Conservation (phyloP, 1,284 basidiomycete species). For the Pseudozyma sp. region DNA sequence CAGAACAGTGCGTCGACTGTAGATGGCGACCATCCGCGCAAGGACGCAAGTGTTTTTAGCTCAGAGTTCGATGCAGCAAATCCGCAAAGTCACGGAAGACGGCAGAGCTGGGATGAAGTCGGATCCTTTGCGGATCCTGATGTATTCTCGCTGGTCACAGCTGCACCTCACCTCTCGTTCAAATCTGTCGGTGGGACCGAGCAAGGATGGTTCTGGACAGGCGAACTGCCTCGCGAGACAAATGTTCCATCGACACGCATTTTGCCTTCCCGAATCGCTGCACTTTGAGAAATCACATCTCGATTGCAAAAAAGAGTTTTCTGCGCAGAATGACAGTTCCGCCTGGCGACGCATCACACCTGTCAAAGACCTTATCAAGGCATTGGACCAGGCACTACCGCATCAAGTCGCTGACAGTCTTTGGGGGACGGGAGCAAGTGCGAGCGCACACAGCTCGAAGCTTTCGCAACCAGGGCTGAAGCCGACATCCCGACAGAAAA, state of each 20-base stretch:
- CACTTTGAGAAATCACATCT: not conserved
- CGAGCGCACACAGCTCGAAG: no score
- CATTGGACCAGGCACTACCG: no score
- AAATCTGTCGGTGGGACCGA: constrained; percentile 14
- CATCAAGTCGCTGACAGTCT: no score
- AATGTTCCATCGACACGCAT: not conserved
- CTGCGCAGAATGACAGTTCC: not conserved
- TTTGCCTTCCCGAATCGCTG: constrained; percentile 9
- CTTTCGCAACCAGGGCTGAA: no score
- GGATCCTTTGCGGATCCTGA: constrained; percentile 44
- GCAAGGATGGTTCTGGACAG: constrained; percentile 34
- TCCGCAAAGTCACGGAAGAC: not conserved
- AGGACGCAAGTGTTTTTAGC: not conserved
- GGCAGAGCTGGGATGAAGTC: constrained; percentile 10
- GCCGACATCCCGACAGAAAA: no score
- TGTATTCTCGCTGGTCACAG: constrained; percentile 29
- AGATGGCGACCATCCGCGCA: not conserved
- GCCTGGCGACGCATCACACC: not conserved
- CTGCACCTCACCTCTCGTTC: constrained; percentile 31
- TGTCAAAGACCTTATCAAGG: not conserved
- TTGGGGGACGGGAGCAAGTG: no score
- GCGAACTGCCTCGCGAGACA: constrained; percentile 33
- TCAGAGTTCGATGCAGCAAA: not conserved
- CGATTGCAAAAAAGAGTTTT: no score
- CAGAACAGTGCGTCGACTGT: constrained; percentile 12